Conservation (phyloP, 2,329 filamentous ascomycete species). For the Aspergillus nomiae region DNA sequence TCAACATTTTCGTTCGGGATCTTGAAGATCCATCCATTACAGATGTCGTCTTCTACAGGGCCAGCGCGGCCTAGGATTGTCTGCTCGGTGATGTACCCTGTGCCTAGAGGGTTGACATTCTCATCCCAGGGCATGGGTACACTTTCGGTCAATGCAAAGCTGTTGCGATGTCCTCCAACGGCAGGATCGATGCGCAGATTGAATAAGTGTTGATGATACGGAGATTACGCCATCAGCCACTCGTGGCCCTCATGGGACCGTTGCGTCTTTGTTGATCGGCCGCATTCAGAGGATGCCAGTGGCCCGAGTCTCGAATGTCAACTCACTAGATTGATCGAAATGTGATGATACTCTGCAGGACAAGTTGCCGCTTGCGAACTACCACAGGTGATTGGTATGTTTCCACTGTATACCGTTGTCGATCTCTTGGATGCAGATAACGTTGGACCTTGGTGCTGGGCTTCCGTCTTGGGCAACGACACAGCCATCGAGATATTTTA, state of each 20-base stretch:
- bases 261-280: slow-evolving; percentile 34
- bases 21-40: slow-evolving; percentile 54
- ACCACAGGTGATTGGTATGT: slow-evolving; percentile 39
- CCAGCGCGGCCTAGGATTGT: slow-evolving; percentile 46
- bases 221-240: slow-evolving; percentile 47
- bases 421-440: slow-evolving; percentile 45
- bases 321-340: slow-evolving; percentile 43
- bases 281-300: slow-evolving; percentile 49
- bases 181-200: slow-evolving; percentile 46
- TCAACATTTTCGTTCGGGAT: slow-evolving; percentile 54
- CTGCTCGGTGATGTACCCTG: slow-evolving; percentile 49
- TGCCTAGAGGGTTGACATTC: slow-evolving; percentile 51
- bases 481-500: slow-evolving; percentile 47
- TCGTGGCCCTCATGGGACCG: slow-evolving; percentile 41
- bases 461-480: slow-evolving; percentile 34
- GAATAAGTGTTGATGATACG: slow-evolving; percentile 49
- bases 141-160: slow-evolving; percentile 55
- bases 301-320: slow-evolving; percentile 46
- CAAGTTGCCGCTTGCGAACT: slow-evolving; percentile 34
- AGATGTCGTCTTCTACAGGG: slow-evolving; percentile 44
- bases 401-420: slow-evolving; percentile 41
- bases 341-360: slow-evolving; percentile 47
- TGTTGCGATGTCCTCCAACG: slow-evolving; percentile 46
- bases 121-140: slow-evolving; percentile 57
- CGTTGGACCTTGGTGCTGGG: slow-evolving; percentile 42